Percentiles rank a stretch among this genome's conserved stretches.
Conservation (phyloP, 1,139 yeast species). For the Taiozyma onychis region DNA sequence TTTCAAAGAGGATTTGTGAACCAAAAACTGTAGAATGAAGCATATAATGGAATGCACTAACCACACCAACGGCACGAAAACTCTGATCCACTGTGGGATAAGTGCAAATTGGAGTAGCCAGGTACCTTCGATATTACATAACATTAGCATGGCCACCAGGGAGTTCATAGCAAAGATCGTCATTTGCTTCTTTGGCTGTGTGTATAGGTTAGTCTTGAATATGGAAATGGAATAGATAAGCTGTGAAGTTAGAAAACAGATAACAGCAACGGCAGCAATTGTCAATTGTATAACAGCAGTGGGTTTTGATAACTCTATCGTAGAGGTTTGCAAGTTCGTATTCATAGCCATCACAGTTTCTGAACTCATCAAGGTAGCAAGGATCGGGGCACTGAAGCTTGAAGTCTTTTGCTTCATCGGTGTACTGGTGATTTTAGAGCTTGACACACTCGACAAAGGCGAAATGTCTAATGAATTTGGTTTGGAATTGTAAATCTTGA, state of each 20-base stretch:
- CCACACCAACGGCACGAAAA: background rate
- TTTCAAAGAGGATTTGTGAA: background rate
- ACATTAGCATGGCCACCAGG: background rate
- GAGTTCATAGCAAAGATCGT: background rate
- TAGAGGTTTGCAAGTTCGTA: background rate
- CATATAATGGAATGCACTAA: background rate
- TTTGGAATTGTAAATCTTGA: background rate
- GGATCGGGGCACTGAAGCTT: constrained; percentile 8
- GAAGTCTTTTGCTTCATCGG: background rate
- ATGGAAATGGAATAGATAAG: constrained; percentile 12
- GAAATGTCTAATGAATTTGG: constrained; percentile 12
- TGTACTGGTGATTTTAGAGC: background rate
- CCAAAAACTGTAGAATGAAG: background rate
- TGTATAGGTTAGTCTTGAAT: constrained; percentile 16
- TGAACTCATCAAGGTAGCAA: constrained; percentile 13
- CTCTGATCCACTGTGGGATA: background rate
- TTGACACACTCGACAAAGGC: constrained; percentile 6
- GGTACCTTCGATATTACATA: background rate
- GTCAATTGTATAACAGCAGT: background rate
- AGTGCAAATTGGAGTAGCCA: background rate
- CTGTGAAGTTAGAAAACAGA: constrained; percentile 11
- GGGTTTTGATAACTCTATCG: background rate
- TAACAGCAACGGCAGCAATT: background rate
- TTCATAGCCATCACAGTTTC: constrained; percentile 7
- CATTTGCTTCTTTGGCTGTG: constrained; percentile 7